A percentile compares a stretch with the other conserved stretches of the same genome.
Conservation (phyloP, 192 early-diverging fungal species). For the Entomortierella chlamydospora region DNA sequence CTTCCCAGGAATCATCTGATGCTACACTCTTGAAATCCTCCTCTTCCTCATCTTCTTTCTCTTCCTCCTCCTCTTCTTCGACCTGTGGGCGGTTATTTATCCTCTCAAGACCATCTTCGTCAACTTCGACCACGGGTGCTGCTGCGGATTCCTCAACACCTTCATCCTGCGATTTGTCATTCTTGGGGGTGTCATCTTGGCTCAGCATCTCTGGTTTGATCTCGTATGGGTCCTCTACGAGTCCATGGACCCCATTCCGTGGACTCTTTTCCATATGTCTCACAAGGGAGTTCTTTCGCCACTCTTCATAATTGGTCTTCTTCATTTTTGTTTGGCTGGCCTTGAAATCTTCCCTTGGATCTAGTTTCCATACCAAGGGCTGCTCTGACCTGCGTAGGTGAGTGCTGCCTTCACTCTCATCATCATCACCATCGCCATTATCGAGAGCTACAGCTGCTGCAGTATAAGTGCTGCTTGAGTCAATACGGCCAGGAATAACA, state of each 20-base stretch:
- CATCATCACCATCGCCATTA: neutral
- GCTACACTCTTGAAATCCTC: conserved; percentile 9
- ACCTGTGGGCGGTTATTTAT: conserved; percentile 2
- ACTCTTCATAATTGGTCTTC: conserved; percentile 1
- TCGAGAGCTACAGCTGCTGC: conserved; percentile 1
- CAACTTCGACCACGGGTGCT: neutral
- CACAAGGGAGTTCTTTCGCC: neutral
- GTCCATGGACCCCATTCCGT: conserved; percentile 24
- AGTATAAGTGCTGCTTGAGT: conserved; percentile 1
- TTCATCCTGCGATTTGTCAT: neutral
- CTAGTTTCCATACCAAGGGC: conserved; percentile 38
- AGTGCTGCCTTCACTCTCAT: neutral
- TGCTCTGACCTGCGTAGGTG: conserved; percentile 37
- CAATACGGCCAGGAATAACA: neutral
- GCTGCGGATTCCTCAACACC: neutral
- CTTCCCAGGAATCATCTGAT: conserved; percentile 52
- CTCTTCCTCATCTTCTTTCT: neutral
- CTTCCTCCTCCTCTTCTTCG: neutral
- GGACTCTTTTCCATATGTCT: conserved; percentile 19
- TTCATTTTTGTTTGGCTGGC: conserved; percentile 43
- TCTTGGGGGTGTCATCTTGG: neutral
- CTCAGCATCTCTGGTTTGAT: conserved; percentile 23
- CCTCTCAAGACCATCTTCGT: conserved; percentile 12
- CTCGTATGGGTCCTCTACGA: conserved; percentile 6
- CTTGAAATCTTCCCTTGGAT: conserved; percentile 47